Conservation (phyloP, 805 yeast species). For the Candida bentonensis region DNA sequence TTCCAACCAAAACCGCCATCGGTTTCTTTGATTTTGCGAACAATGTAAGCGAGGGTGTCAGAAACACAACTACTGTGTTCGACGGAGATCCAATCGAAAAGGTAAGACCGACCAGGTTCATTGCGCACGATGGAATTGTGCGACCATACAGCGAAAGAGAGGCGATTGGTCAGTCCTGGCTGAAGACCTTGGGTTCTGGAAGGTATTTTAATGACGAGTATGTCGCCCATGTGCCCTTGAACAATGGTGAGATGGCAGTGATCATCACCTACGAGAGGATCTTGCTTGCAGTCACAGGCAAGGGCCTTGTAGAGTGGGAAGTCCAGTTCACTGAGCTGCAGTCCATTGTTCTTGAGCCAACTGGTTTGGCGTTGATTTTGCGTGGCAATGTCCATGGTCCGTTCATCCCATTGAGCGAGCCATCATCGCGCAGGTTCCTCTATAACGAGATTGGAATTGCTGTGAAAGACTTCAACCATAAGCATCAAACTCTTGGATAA, state of each 20-base stretch:
- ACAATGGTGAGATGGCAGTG: conserved; percentile 68
- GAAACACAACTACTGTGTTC: conserved; percentile 82
- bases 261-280: conserved; percentile 63
- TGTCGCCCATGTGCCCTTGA: conserved; percentile 70
- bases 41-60: conserved; percentile 85
- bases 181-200: conserved; percentile 75
- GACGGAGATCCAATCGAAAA: conserved; percentile 66
- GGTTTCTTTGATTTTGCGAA: conserved; percentile 89
- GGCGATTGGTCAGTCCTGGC: conserved; percentile 90
- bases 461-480: conserved; percentile 55
- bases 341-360: conserved; percentile 59
- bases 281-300: conserved; percentile 48
- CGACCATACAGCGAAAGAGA: conserved; percentile 65
- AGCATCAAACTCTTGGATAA: conserved; percentile 14
- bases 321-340: conserved; percentile 50
- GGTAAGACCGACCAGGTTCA: conserved; percentile 68
- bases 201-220: conserved; percentile 56
- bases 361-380: conserved; percentile 61
- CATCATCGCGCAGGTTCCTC: conserved; percentile 44
- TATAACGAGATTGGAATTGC: conserved; percentile 68
- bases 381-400: conserved; percentile 44
- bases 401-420: conserved; percentile 70
- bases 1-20: conserved; percentile 94
- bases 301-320: conserved; percentile 56
- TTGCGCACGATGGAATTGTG: conserved; percentile 59